A percentile compares a stretch with the other conserved stretches of the same genome.
These are phyloP conservation scores for Lentinula lateritia DNA, from an alignment of 768 basidiomycete genomes.

Conservation along the genomic window DNA sequence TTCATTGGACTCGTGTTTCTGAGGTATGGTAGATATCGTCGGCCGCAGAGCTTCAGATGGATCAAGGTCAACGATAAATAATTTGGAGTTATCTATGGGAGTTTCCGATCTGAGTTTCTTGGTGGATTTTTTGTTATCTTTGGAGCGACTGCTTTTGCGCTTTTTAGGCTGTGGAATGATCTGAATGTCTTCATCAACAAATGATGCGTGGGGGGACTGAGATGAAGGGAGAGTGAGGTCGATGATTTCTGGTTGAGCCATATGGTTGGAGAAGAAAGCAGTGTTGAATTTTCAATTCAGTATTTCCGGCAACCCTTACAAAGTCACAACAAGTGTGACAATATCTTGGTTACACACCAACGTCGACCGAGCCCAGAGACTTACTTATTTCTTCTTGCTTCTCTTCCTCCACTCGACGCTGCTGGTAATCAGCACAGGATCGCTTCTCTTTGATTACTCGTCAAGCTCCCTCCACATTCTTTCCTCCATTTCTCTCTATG, in stretches of 20 bases:
- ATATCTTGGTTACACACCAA: slow-evolving; percentile 8
- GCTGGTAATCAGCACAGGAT: slow-evolving; percentile 4
- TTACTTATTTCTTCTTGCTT: not conserved
- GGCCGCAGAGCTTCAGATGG: slow-evolving; percentile 30
- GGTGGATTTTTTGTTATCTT: slow-evolving; percentile 20
- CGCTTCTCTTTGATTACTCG: slow-evolving; percentile 10
- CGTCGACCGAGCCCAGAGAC: slow-evolving; percentile 9
- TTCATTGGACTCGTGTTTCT: not conserved
- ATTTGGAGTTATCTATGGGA: not conserved
- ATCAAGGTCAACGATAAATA: slow-evolving; percentile 48
- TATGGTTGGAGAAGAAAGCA: not conserved
- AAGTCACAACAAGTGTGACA: not conserved
- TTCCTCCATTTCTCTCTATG: slow-evolving; percentile 22
- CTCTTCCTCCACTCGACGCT: not conserved
- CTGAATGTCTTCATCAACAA: not conserved
- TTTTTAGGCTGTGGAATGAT: not conserved
- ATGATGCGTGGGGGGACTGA: slow-evolving; percentile 6
- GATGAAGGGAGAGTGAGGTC: not conserved
- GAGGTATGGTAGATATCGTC: slow-evolving; percentile 11
- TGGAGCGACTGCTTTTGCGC: slow-evolving; percentile 14
- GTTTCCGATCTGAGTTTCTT: slow-evolving; percentile 2
- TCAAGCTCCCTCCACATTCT: slow-evolving; percentile 24
- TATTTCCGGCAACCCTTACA: not conserved
- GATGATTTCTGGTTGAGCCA: not conserved
- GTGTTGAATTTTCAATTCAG: not conserved